Evolutionary conservation across 2,329 filamentous ascomycete species (phyloP).

Genomic region (Fusarium neocosmosporiellum): DNA sequence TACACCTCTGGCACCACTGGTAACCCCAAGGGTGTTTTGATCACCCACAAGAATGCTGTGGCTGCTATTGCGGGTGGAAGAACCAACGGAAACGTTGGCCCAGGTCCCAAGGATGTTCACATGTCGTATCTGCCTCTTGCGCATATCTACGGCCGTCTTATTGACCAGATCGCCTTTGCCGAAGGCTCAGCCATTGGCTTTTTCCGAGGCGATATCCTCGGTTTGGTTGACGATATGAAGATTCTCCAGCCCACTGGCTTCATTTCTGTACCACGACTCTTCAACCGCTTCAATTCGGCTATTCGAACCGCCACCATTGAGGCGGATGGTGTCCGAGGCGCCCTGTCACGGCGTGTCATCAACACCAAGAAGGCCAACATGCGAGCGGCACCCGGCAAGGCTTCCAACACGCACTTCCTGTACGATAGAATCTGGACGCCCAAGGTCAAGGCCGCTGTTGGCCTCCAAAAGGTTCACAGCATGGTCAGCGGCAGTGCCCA

Average conservation of each 20-base stretch:
- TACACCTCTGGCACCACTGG: slow-evolving; percentile 91
- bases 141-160: slow-evolving; percentile 90
- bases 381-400: slow-evolving; percentile 75
- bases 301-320: slow-evolving; percentile 84
- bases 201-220: slow-evolving; percentile 91
- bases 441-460: slow-evolving; percentile 86
- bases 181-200: slow-evolving; percentile 84
- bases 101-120: slow-evolving; percentile 67
- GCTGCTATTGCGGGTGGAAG: slow-evolving; percentile 75
- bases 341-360: slow-evolving; percentile 83
- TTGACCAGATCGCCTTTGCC: slow-evolving; percentile 80
- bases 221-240: slow-evolving; percentile 92
- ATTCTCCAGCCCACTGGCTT: slow-evolving; percentile 84
- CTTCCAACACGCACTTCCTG: slow-evolving; percentile 81
- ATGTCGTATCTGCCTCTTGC: slow-evolving; percentile 93
- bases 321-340: slow-evolving; percentile 81
- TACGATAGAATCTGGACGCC: slow-evolving; percentile 91
- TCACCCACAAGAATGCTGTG: slow-evolving; percentile 85
- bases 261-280: slow-evolving; percentile 90
- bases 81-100: slow-evolving; percentile 61
- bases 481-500: slow-evolving; percentile 93
- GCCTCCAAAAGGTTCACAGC: slow-evolving; percentile 76
- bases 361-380: slow-evolving; percentile 83
- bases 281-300: slow-evolving; percentile 87
- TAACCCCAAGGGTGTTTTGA: slow-evolving; percentile 82